Evolutionary conservation across 108 stramenopile species (phyloP), one percentile per base, ranked within the genome.

Genomic region (Chaetoceros tenuissimus): DNA sequence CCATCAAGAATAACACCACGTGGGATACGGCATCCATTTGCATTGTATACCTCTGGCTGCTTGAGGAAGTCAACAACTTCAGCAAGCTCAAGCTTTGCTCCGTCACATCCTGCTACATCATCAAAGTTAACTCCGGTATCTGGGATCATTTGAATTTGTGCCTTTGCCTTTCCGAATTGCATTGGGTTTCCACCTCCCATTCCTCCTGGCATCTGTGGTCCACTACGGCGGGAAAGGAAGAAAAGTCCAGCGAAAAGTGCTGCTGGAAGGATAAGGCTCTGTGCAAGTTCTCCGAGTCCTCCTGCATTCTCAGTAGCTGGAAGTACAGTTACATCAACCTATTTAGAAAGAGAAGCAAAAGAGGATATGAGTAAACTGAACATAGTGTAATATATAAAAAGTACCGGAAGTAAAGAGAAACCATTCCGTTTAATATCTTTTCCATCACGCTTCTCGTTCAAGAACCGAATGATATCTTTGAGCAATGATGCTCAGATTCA

Each of bases 1-100:
- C 87, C 87, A 53, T 84, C 82, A 24, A 88, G 68, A 54, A 88
- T 84, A 46, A 84, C 87, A 55, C 87, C 87, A 24, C 80, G 76
- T 24, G 89, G 89, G 28, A 91, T 87, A 16, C 63, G 57, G 66
- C 89, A 91, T 47, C 89, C 89, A 58, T 98, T 99, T 28, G 65
- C 66, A 48, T 79, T 82, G 72, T 91, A 91, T 8, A 78, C 72
- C 48, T 84, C 78, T 5, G 97, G 96, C 59, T 96, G 85, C 80
- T 94, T 92, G 23, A 98, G 70, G 64, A 95, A 98, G 75, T 96
- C 95, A n/a, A 98, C 97, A 51, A 98, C 87, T 67, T 98, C 97
- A 28, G 88, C 70, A 29, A 98, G 49, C 53, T 98, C 96, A 20
- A 89, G 51, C 75, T 98, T 98, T 59, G 96, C 96, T 8, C 80